Base-by-base conservation (phyloP, 1,139 yeast genomes). In the Pichia cactophila region DNA sequence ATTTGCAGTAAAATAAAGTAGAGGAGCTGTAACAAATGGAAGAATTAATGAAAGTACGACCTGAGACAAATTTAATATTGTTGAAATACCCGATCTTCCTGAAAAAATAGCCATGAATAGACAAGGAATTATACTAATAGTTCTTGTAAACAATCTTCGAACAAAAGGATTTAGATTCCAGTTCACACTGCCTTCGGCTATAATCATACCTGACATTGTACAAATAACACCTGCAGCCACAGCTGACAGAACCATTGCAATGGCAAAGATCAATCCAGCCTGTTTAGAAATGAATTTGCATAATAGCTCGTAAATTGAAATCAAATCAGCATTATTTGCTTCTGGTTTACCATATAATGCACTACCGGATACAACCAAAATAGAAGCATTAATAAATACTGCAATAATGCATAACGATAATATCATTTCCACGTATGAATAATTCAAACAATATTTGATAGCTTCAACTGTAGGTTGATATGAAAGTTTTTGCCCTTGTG, bases 11-110 rank as follows among this genome's bases (percentile, higher is more conserved):
- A 90, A 90, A 66, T 81, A 85, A 44, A 90, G 80, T 56, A 90
- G 70, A 9, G 97, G 97, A 0, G 96, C 96, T 29, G 90, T 84
- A 79, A 81, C 86, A 53, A 84, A 77, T 6, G 94, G 92, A 48
- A 85, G 69, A 44, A 84, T 72, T 54, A 85, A 71, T 45, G 88
- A 81, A 48, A 85, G 69, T 5, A 84, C 78, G 38, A 85, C 92
- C 63, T 85, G 94, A 0, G 89, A 81, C 3, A 86, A 78, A 61
- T 84, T 85, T 68, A 85, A 73, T 26, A 86, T 83, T 26, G 75
- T 75, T 5, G 85, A 75, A 39, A 85, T 75, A 0, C 92, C 92
- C 53, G 76, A 80, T 54, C 89, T 73, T 0, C 92, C 92, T 41
- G 84, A 72, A 33, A 79, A 75, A 7, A 78, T 60, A 14, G 84